phyloP scores from a whole-genome alignment of 2,329 filamentous ascomycete species.

The Sordariomycetes sp. region DNA sequence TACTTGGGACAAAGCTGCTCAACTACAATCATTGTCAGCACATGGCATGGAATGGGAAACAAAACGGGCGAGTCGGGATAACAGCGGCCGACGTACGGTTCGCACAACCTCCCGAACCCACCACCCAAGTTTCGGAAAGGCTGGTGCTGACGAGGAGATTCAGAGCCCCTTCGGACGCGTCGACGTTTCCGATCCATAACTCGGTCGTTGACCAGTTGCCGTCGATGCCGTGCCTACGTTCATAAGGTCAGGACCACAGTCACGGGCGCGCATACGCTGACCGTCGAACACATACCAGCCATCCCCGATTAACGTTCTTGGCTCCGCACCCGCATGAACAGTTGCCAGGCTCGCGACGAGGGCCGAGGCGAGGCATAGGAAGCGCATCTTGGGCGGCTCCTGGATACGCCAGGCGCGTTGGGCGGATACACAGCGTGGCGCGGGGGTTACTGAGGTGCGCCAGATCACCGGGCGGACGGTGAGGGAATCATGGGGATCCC shows the following conservation, averaged over 20 bases:
- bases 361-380: neutral
- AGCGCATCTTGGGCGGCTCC: neutral
- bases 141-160: slow-evolving; percentile 49
- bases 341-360: neutral
- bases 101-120: slow-evolving; percentile 47
- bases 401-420: neutral
- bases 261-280: neutral
- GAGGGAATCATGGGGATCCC: slow-evolving; percentile 2
- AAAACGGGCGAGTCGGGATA: neutral
- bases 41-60: neutral
- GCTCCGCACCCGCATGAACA: slow-evolving; percentile 1
- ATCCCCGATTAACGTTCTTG: slow-evolving; percentile 2
- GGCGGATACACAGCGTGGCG: neutral
- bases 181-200: slow-evolving; percentile 40
- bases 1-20: slow-evolving; percentile 41
- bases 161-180: slow-evolving; percentile 21
- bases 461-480: neutral
- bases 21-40: slow-evolving; percentile 17
- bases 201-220: slow-evolving; percentile 63
- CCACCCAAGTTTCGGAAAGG: slow-evolving; percentile 61
- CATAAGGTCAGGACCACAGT: neutral
- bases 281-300: neutral
- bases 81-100: slow-evolving; percentile 25
- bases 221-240: slow-evolving; percentile 50
- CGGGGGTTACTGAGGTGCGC: neutral